Evolutionary conservation across 2,329 filamentous ascomycete species (phyloP).

Genomic region (Apiospora aurea): DNA sequence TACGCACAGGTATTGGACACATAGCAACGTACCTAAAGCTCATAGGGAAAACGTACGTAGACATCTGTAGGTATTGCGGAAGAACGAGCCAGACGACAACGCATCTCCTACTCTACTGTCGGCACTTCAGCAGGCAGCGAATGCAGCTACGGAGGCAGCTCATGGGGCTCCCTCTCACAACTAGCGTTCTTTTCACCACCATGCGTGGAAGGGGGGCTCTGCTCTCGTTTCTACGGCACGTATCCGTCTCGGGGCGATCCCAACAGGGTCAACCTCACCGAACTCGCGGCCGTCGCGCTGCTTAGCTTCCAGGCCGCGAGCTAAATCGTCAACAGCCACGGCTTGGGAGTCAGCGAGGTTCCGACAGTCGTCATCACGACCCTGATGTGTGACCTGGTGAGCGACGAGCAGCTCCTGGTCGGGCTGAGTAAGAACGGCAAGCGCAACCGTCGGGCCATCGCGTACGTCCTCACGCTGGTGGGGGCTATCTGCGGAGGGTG

Average conservation of each 20-base stretch:
- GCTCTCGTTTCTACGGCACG: no score
- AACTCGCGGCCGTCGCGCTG: constrained; percentile 47
- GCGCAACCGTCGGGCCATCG: constrained; percentile 54
- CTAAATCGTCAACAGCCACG: constrained; percentile 60
- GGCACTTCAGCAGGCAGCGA: no score
- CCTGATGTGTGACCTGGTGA: constrained; percentile 60
- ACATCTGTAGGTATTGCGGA: no score
- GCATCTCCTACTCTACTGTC: no score
- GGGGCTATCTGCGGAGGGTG: constrained; percentile 57
- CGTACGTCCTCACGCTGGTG: constrained; percentile 49
- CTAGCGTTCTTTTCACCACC: no score
- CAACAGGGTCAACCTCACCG: constrained; percentile 36
- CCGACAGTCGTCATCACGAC: constrained; percentile 64
- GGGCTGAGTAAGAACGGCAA: constrained; percentile 53
- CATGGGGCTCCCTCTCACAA: no score
- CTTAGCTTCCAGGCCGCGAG: constrained; percentile 63
- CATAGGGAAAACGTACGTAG: no score
- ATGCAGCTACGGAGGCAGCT: no score
- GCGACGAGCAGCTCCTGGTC: constrained; percentile 57
- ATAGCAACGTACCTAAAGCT: no score
- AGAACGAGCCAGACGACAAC: no score
- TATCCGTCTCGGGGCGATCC: constrained; percentile 38
- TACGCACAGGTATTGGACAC: no score
- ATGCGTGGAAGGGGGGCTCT: no score
- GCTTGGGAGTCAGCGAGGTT: constrained; percentile 60